These are phyloP conservation scores for Antarctomyces pellizariae DNA, from an alignment of 495 filamentous ascomycete genomes.

Conservation along the genomic window DNA sequence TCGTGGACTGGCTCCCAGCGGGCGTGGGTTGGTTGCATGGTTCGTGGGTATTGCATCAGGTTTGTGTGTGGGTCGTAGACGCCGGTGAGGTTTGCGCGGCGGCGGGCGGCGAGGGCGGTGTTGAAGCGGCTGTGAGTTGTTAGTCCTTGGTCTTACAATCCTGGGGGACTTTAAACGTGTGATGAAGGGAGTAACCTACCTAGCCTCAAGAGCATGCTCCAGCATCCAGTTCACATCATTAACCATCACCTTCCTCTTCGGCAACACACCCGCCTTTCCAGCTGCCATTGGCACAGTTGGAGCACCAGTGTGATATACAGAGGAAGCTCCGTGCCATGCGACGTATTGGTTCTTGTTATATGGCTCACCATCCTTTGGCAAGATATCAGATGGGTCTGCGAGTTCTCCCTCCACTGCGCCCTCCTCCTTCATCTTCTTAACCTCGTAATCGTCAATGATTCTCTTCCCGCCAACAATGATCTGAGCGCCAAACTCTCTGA, in stretches of 20 bases:
- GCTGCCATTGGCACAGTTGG: constrained; percentile 54
- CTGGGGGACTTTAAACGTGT: background rate
- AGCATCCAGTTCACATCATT: constrained; percentile 96
- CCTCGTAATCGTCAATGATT: constrained; percentile 78
- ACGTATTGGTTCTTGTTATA: constrained; percentile 47
- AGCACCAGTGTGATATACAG: constrained; percentile 69
- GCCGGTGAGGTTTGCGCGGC: constrained; percentile 45
- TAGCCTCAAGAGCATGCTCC: constrained; percentile 76
- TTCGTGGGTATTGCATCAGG: constrained; percentile 59
- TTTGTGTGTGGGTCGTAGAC: constrained; percentile 92
- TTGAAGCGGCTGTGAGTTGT: constrained; percentile 52
- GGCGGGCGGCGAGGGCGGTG: constrained; percentile 32
- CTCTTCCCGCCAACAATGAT: constrained; percentile 81
- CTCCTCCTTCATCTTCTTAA: constrained; percentile 45
- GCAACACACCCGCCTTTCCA: constrained; percentile 44
- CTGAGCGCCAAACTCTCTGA: constrained; percentile 82
- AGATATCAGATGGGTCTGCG: constrained; percentile 38
- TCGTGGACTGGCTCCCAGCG: constrained; percentile 33
- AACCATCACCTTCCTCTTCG: constrained; percentile 69
- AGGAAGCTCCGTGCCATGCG: constrained; percentile 90
- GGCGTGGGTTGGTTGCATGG: constrained; percentile 75
- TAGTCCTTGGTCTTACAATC: background rate
- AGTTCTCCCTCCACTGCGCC: constrained; percentile 78
- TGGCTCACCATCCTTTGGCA: constrained; percentile 13
- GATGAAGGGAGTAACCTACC: constrained; percentile 25